phyloP scores from a whole-genome alignment of 2,329 filamentous ascomycete genomes.

The Fusarium xylarioides region DNA sequence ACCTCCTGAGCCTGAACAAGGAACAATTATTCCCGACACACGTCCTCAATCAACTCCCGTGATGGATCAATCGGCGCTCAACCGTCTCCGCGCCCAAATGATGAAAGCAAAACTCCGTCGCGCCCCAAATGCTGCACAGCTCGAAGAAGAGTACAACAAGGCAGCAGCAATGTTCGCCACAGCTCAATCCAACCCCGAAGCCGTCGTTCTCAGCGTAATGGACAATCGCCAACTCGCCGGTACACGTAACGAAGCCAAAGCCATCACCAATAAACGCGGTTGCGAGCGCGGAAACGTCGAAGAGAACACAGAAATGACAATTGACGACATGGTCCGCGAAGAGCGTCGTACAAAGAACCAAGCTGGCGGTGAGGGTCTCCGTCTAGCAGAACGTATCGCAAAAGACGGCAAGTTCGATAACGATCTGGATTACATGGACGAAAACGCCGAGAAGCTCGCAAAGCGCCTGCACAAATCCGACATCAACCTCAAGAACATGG shows the following conservation, averaged over 20 bases:
- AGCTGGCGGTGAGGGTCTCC: conserved; percentile 79
- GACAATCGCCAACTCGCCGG: conserved; percentile 90
- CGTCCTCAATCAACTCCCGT: conserved; percentile 52
- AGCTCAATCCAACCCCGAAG: conserved; percentile 67
- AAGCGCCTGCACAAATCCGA: conserved; percentile 88
- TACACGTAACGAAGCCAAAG: conserved; percentile 75
- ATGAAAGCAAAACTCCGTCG: conserved; percentile 93
- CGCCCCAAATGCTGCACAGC: conserved; percentile 75
- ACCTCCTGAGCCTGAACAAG: conserved; percentile 57
- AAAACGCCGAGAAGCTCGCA: conserved; percentile 91
- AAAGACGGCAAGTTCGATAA: conserved; percentile 92
- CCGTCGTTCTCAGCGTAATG: conserved; percentile 84
- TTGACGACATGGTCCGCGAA: conserved; percentile 97
- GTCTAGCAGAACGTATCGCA: conserved; percentile 90
- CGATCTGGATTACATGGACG: conserved; percentile 96
- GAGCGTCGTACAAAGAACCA: conserved; percentile 86
- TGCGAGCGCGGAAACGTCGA: conserved; percentile 84
- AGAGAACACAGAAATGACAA: conserved; percentile 93
- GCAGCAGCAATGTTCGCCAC: conserved; percentile 70
- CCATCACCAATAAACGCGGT: conserved; percentile 81
- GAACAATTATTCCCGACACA: conserved; percentile 60
- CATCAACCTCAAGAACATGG: conserved; percentile 84
- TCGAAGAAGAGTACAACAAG: conserved; percentile 85
- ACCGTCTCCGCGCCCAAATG: conserved; percentile 90
- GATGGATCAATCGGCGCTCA: conserved; percentile 82